Base-by-base conservation (phyloP, 768 basidiomycete species). In the Porphyrellus cyaneotinctus region DNA sequence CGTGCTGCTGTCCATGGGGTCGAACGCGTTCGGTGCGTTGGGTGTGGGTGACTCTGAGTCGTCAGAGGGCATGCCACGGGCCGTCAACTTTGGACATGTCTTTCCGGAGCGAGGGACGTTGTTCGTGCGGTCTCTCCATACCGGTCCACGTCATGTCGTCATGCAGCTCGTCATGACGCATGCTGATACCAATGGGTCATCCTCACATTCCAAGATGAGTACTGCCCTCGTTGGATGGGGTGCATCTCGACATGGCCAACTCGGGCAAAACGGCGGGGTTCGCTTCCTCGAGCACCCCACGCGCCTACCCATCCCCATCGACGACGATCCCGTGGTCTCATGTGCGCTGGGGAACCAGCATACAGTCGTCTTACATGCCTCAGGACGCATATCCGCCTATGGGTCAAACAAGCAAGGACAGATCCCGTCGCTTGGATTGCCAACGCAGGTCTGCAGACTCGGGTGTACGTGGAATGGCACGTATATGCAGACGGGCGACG, bases 381-480 rank as follows among this genome's bases (percentile, higher is more conserved):
- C 81, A 7, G 83, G 83, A 2, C 65, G 63, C 4, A 51, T 86
- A 9, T 62, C 71, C 0, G 74, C 72, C 2, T 62, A 86, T n/a
- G 93, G 93, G 17, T 85, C 88, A 4, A 79, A 90, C 61, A 72
- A 79, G 45, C 91, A 90, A 60, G 72, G 73, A 15, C 92, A 95
- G 67, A 68, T 88, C 32, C 62, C 73, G 31, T 73, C 68, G n/a
- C 39, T 77, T 35, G 54, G 56, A 13, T 38, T 46, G 18, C 50
- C 73, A 24, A 52, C 17, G 17, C 54, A 62, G 23, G 67, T 75
- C 14, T 54, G 51, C 33, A 55, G 58, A 11, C 67, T 85, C 28
- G 78, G 71, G 3, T 88, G 86, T 59, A 88, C 89, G 2, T 93
- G 91, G 91, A 89, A 88, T 55, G 85, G 88, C 12, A 87, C 88